A percentile compares a stretch with the other conserved stretches of the same genome.
Evolutionary conservation across 805 yeast genomes (phyloP).

Genomic region (Candida golubevii): DNA sequence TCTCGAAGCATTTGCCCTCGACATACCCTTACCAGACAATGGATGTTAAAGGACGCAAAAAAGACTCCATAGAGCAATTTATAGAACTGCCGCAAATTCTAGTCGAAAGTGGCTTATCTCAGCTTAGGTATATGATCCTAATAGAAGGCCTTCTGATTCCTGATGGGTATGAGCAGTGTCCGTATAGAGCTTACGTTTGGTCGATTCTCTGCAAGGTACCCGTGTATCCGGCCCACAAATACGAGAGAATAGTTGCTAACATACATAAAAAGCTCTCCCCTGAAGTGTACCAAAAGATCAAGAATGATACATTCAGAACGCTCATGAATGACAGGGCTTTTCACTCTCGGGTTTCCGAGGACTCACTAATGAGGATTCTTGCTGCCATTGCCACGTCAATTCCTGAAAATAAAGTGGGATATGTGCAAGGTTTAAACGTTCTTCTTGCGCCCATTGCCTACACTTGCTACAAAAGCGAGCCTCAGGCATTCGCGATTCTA

Average conservation of each 20-base stretch:
- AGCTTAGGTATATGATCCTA: constrained; percentile 40
- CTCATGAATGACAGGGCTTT: constrained; percentile 69
- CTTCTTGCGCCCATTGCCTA: constrained; percentile 79
- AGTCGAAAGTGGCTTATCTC: constrained; percentile 46
- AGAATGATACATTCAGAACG: constrained; percentile 83
- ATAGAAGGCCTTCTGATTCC: constrained; percentile 40
- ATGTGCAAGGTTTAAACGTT: constrained; percentile 93
- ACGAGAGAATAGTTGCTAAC: constrained; percentile 44
- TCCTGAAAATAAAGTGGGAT: constrained; percentile 36
- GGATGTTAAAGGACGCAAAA: constrained; percentile 35
- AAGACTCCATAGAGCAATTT: constrained; percentile 53
- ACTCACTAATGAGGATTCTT: constrained; percentile 59
- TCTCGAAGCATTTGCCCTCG: neutral
- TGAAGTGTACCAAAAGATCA: constrained; percentile 60
- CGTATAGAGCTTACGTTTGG: constrained; percentile 78
- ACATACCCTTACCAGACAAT: neutral
- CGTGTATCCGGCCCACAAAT: constrained; percentile 52
- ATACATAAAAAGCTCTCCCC: constrained; percentile 48
- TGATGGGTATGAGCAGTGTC: constrained; percentile 49
- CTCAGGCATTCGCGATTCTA: constrained; percentile 76
- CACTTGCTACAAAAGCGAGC: constrained; percentile 66
- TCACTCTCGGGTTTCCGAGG: constrained; percentile 64
- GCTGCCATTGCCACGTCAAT: constrained; percentile 63
- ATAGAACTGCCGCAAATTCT: constrained; percentile 42
- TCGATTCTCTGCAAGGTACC: constrained; percentile 65